Conservation (phyloP, 176 grass and related monocot species). For the Bonia amplexicaulis region DNA sequence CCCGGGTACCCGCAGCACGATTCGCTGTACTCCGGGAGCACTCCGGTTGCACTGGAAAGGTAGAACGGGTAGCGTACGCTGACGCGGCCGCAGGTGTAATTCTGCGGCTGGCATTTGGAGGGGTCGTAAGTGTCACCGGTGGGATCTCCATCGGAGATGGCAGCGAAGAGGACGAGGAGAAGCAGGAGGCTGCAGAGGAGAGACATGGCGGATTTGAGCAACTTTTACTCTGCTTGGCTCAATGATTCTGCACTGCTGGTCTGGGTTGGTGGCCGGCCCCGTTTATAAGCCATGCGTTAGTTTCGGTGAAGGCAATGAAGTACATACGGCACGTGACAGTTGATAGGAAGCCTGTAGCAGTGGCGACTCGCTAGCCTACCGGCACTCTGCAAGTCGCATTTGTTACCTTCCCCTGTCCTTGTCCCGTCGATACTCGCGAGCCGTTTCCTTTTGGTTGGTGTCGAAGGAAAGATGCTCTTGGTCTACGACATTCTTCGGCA, state of each 20-base stretch:
- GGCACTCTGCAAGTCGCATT: background rate
- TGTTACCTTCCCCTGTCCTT: background rate
- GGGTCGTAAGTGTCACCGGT: background rate
- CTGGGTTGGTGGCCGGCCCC: background rate
- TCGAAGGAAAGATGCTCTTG: background rate
- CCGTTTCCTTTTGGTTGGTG: background rate
- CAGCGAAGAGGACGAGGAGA: background rate
- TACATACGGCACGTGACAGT: background rate
- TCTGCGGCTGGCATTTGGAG: constrained; percentile 6
- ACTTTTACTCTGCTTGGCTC: background rate
- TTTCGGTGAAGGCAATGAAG: background rate
- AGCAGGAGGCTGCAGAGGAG: background rate
- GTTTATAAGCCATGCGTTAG: background rate
- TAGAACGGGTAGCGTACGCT: constrained; percentile 47
- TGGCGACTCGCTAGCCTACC: constrained; percentile 13
- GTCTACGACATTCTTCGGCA: background rate
- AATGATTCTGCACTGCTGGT: background rate
- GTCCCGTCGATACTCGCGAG: background rate
- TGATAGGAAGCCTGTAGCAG: background rate
- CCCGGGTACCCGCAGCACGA: constrained; percentile 30
- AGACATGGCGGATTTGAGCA: background rate
- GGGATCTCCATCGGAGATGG: background rate
- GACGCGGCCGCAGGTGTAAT: constrained; percentile 36
- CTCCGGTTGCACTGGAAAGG: background rate
- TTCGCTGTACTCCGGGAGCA: background rate